A percentile compares a stretch with the other conserved stretches of the same genome.
phyloP scores from a whole-genome alignment of 1,139 yeast genomes.

The Scheffersomyces quercinus region DNA sequence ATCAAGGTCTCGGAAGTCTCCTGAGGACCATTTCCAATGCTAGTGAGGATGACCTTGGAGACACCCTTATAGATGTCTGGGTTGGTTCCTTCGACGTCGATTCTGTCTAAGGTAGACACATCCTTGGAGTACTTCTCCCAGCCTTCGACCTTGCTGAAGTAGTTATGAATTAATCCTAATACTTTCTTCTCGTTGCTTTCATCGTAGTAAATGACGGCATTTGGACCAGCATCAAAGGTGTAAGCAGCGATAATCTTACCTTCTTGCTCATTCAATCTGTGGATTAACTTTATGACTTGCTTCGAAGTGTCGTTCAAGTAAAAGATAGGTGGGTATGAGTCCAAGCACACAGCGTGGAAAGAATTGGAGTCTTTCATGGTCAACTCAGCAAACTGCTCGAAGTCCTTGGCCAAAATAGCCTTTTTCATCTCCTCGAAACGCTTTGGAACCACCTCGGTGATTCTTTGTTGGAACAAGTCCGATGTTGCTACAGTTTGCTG shows the following conservation, averaged over 20 bases:
- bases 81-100: constrained; percentile 43
- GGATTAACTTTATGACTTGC: constrained; percentile 78
- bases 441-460: constrained; percentile 77
- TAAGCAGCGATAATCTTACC: constrained; percentile 83
- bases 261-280: constrained; percentile 67
- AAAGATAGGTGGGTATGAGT: constrained; percentile 93
- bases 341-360: constrained; percentile 95
- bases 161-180: constrained; percentile 56
- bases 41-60: constrained; percentile 76
- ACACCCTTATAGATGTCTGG: constrained; percentile 66
- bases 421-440: constrained; percentile 81
- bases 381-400: constrained; percentile 76
- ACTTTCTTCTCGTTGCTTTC: constrained; percentile 68
- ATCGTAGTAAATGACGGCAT: constrained; percentile 90
- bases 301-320: constrained; percentile 95
- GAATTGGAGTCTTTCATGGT: constrained; percentile 97
- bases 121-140: constrained; percentile 56
- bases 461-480: constrained; percentile 77
- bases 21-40: constrained; percentile 86
- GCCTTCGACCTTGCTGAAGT: constrained; percentile 62
- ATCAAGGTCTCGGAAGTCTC: constrained; percentile 54
- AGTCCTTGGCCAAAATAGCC: constrained; percentile 70
- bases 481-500: constrained; percentile 90
- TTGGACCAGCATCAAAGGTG: constrained; percentile 99
- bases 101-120: constrained; percentile 26